These are phyloP conservation scores for Stagonosporopsis chrysanthemi DNA, from an alignment of 2,329 filamentous ascomycete species.

Conservation along the genomic window DNA sequence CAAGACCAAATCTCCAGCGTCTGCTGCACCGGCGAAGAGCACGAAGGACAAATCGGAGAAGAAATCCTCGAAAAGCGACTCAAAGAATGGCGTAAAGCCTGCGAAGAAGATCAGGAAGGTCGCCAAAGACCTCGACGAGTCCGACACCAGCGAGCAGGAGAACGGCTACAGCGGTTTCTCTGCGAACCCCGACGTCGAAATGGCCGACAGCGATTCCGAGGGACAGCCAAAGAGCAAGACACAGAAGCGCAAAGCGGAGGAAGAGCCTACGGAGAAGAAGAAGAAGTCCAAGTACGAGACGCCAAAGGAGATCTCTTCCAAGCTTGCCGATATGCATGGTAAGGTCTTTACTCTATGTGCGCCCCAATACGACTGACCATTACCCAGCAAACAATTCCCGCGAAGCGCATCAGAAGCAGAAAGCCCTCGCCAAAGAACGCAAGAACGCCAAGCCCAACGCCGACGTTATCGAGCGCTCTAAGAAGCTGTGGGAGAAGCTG, in stretches of 20 bases:
- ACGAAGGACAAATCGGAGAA: constrained; percentile 53
- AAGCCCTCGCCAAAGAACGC: constrained; percentile 83
- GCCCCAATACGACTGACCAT: constrained; percentile 21
- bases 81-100: constrained; percentile 37
- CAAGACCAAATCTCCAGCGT: constrained; percentile 41
- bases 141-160: constrained; percentile 47
- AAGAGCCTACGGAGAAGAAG: constrained; percentile 31
- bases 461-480: constrained; percentile 84
- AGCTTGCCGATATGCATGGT: constrained; percentile 41
- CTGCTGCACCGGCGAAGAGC: constrained; percentile 32
- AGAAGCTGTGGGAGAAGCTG: constrained; percentile 96
- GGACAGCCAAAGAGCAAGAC: constrained; percentile 29
- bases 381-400: constrained; percentile 71
- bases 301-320: constrained; percentile 30
- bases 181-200: constrained; percentile 36
- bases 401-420: constrained; percentile 94
- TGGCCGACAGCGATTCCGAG: constrained; percentile 34
- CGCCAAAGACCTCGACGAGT: constrained; percentile 44
- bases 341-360: background rate
- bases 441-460: constrained; percentile 93
- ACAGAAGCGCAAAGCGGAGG: constrained; percentile 30
- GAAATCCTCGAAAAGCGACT: constrained; percentile 35
- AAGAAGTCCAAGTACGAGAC: constrained; percentile 35
- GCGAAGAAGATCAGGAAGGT: constrained; percentile 42
- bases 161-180: constrained; percentile 49